These are phyloP conservation scores for Phytophthora crassamura DNA, from an alignment of 352 stramenopile genomes.

Conservation along the genomic window DNA sequence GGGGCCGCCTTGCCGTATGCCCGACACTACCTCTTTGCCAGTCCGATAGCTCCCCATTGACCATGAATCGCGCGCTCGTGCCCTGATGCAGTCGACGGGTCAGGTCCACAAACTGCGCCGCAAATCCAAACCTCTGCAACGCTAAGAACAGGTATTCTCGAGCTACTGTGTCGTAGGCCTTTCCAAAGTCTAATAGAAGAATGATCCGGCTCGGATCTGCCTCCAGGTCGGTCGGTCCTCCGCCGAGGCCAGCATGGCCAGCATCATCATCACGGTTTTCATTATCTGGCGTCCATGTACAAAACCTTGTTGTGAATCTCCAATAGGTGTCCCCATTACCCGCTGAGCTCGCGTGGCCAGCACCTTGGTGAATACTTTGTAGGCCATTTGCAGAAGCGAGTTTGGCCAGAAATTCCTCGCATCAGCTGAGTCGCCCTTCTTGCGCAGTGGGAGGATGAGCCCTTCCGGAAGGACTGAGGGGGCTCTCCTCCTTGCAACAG, in stretches of 20 bases:
- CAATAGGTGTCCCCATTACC: neutral
- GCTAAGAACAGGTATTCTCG: too few species aligned
- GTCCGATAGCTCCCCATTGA: too few species aligned
- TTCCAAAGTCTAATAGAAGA: neutral
- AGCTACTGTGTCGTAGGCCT: too few species aligned
- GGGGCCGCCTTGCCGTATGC: too few species aligned
- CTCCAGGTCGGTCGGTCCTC: too few species aligned
- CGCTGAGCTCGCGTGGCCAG: neutral
- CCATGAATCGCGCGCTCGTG: too few species aligned
- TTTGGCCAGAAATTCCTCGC: neutral
- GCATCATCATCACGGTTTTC: too few species aligned
- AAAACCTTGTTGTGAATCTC: neutral
- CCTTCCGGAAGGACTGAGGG: neutral
- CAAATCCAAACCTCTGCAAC: too few species aligned
- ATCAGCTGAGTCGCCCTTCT: neutral
- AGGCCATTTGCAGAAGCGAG: neutral
- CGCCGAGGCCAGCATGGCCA: too few species aligned
- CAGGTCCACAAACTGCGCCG: too few species aligned
- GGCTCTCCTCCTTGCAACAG: neutral
- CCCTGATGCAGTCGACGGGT: too few species aligned
- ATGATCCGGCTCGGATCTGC: neutral
- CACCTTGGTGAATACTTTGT: neutral
- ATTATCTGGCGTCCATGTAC: neutral
- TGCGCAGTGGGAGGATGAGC: neutral
- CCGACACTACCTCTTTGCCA: too few species aligned